Evolutionary conservation across 106 monocot genomes (phyloP).

Genomic region (Dioscorea alata): DNA sequence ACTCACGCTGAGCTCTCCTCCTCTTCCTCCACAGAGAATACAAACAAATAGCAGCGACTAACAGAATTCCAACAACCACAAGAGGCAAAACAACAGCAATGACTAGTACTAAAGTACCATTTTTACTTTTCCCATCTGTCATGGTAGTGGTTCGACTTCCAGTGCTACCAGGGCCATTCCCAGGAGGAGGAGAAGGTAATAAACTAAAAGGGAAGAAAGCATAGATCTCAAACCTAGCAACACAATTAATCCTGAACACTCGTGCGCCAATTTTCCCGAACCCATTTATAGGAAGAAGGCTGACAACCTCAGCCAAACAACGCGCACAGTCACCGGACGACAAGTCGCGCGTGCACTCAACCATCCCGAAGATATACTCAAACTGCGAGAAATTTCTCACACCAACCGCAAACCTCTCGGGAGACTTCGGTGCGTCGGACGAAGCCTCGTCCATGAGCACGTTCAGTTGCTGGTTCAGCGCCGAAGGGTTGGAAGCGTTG

Average conservation of each 20-base stretch:
- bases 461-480: not conserved
- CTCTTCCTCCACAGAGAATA: no score
- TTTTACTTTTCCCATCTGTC: not conserved
- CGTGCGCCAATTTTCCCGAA: not conserved
- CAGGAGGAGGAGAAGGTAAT: no score
- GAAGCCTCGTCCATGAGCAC: not conserved
- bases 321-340: not conserved
- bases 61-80: no score
- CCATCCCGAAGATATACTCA: conserved; percentile 5
- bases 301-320: conserved; percentile 2
- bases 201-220: not conserved
- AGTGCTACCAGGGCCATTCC: no score
- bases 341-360: conserved; percentile 22
- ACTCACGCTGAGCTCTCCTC: no score
- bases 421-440: not conserved
- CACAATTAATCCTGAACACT: conserved; percentile 3
- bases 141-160: no score
- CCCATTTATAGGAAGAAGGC: not conserved
- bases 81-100: not conserved
- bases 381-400: not conserved
- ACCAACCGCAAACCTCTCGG: conserved; percentile 7
- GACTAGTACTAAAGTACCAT: not conserved
- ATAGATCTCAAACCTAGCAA: conserved; percentile 1
- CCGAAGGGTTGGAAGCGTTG: not conserved
- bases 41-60: no score